Evolutionary conservation across 345 rosid species (phyloP), one percentile per base, ranked within the genome.

Genomic region (Citrus hindsii): DNA sequence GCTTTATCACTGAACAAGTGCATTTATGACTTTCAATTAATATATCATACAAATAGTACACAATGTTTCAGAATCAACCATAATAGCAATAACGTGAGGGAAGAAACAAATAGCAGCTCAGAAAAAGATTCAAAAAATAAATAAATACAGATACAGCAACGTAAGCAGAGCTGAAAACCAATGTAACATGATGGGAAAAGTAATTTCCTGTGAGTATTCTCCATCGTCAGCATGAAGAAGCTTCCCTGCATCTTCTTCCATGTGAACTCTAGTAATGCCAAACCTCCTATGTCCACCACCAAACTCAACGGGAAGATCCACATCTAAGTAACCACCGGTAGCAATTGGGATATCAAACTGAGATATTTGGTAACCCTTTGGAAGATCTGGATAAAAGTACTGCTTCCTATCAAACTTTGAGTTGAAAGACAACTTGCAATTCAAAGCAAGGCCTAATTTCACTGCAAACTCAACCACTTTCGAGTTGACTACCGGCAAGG

Each of bases 181-280:
- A 73, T 66, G 62, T 55, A n/a, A 80, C 66, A 55, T 63, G 77
- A 79, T 71, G 63, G 80, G 66, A 82, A 8, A 79, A 71, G 82
- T 61, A 79, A 69, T 79, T 83, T 55, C 88, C 97, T 93, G 96
- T n/a, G 99, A 93, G 82, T 81, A 86, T 82, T 84, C 89, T 71
- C 92, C 98, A 80, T 84, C 81, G 64, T 86, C 95, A 66, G 95
- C 85, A 81, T 95, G 98, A 75, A 95, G 86, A 16, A 93, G 83
- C 89, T 95, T 93, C 68, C 98, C 98, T 9, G 98, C 98, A 87
- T 95, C 99, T 84, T 95, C 99, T 84, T 95, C 99, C 97, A 95
- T 93, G 83, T 93, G 97, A 90, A 95, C 93, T 81, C 98, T 88
- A 62, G 99, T 95, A 76, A 93, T 84, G 77, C 97, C 97, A 77